phyloP scores from a whole-genome alignment of 2,329 filamentous ascomycete species.

The Trichoderma afroharzianum region DNA sequence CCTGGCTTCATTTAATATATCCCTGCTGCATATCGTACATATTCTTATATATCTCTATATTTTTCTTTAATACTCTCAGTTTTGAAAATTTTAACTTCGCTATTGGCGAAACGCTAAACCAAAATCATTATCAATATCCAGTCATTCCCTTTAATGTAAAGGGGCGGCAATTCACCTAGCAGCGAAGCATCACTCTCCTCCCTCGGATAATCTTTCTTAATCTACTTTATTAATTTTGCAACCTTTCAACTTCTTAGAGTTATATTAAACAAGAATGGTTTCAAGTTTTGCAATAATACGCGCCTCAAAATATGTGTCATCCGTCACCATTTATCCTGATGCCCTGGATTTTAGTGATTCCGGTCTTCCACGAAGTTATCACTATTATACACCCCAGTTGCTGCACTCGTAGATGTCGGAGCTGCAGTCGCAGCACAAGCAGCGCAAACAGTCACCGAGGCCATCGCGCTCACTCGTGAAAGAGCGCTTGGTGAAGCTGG shows the following conservation, averaged over 20 bases:
- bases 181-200: slow-evolving; percentile 4
- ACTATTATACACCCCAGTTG: background rate
- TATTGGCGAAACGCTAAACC: no score
- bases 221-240: background rate
- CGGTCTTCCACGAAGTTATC: background rate
- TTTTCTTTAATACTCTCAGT: no score
- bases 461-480: background rate
- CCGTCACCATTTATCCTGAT: background rate
- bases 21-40: no score
- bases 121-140: no score
- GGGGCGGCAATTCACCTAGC: background rate
- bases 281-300: slow-evolving; percentile 3
- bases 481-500: background rate
- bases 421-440: background rate
- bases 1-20: no score
- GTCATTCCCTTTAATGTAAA: background rate
- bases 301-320: background rate
- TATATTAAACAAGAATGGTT: background rate
- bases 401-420: background rate
- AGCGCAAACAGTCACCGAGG: background rate
- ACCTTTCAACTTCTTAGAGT: slow-evolving; percentile 14
- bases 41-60: no score
- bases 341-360: background rate
- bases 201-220: slow-evolving; percentile 11
- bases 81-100: no score